Conservation (phyloP, 495 filamentous ascomycete genomes). For the Lineolata rhizophorae region DNA sequence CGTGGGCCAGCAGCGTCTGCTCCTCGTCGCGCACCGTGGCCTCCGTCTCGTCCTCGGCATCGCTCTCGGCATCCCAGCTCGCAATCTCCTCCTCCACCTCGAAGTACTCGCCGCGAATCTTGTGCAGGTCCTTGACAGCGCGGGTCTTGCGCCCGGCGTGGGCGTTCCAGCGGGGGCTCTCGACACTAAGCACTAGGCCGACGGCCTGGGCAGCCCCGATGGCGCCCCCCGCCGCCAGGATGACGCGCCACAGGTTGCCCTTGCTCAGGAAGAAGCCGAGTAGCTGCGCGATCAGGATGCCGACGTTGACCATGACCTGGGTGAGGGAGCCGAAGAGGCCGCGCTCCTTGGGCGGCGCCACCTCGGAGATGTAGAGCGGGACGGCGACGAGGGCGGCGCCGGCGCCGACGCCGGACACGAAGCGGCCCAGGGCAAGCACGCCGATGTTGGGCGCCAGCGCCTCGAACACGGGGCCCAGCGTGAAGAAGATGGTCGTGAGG, state of each 20-base stretch:
- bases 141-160: constrained; percentile 23
- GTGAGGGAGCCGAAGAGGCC: constrained; percentile 84
- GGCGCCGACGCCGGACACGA: constrained; percentile 63
- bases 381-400: constrained; percentile 82
- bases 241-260: constrained; percentile 58
- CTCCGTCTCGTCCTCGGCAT: constrained; percentile 8
- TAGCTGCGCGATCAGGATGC: constrained; percentile 64
- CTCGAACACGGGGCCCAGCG: constrained; percentile 53
- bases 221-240: constrained; percentile 49
- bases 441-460: constrained; percentile 43
- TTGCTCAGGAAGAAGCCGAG: constrained; percentile 72
- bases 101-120: constrained; percentile 44
- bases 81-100: constrained; percentile 56
- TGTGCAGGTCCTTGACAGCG: constrained; percentile 46
- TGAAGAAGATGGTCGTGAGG: constrained; percentile 49
- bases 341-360: constrained; percentile 53
- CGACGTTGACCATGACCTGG: constrained; percentile 85
- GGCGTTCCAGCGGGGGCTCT: constrained; percentile 73
- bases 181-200: constrained; percentile 48
- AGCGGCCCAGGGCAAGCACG: constrained; percentile 45
- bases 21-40: constrained; percentile 17
- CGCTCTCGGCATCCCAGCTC: constrained; percentile 20
- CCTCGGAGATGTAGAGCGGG: constrained; percentile 85
- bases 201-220: constrained; percentile 43
- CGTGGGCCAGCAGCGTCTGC: constrained; percentile 14